phyloP scores from a whole-genome alignment of 768 basidiomycete genomes.

The Tephrocybe rancida region DNA sequence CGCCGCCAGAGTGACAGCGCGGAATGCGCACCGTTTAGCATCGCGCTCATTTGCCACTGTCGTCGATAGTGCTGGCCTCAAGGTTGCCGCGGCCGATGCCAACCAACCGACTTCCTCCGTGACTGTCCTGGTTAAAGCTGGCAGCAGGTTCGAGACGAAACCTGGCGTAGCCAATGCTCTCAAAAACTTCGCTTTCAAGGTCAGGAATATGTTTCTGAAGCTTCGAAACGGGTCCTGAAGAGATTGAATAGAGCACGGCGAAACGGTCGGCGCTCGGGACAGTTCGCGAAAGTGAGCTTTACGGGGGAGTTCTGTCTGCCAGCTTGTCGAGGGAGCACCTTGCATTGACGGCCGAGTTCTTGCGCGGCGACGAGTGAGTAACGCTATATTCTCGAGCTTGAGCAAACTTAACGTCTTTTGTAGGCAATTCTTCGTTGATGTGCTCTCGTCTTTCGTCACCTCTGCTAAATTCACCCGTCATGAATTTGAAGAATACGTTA shows the following conservation, averaged over 20 bases:
- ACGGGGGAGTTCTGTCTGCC: constrained; percentile 88
- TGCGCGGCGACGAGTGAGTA: constrained; percentile 94
- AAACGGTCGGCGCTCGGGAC: constrained; percentile 88
- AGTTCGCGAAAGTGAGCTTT: constrained; percentile 90
- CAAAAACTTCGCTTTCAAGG: constrained; percentile 99
- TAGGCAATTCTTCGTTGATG: constrained; percentile 88
- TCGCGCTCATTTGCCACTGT: constrained; percentile 82
- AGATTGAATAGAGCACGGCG: constrained; percentile 66
- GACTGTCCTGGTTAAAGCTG: constrained; percentile 91
- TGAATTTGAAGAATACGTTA: constrained; percentile 76
- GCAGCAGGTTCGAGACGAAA: constrained; percentile 84
- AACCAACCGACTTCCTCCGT: constrained; percentile 85
- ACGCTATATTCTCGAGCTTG: neutral
- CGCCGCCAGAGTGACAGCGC: constrained; percentile 57
- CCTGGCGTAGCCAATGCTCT: constrained; percentile 91
- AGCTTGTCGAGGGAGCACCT: constrained; percentile 88
- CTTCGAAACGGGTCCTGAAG: neutral
- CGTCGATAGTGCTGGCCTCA: constrained; percentile 78
- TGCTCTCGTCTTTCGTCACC: constrained; percentile 83
- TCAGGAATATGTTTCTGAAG: constrained; percentile 29
- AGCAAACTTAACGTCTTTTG: neutral
- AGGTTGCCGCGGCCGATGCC: constrained; percentile 83
- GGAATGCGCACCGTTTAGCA: constrained; percentile 56
- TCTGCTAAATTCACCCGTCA: constrained; percentile 82
- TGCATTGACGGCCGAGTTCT: constrained; percentile 91